Conservation (phyloP, 352 stramenopile genomes). For the Albugo candida region DNA sequence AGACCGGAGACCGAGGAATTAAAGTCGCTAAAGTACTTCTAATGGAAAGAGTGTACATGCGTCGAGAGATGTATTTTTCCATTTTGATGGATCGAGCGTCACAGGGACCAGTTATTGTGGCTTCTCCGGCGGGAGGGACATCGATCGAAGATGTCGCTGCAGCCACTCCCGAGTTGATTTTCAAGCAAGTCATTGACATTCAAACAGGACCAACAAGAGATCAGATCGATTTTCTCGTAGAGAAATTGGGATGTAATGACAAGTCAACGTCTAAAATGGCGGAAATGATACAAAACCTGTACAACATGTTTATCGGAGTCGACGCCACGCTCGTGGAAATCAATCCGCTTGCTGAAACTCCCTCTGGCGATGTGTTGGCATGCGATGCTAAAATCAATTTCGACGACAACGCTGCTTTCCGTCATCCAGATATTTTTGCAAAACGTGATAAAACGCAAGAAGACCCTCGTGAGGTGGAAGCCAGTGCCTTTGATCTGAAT, state of each 20-base stretch:
- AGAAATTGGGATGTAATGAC: slow-evolving; percentile 45
- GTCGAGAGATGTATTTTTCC: slow-evolving; percentile 95
- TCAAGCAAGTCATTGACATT: slow-evolving; percentile 91
- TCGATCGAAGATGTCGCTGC: slow-evolving; percentile 95
- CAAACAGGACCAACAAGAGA: slow-evolving; percentile 74
- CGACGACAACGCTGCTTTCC: slow-evolving; percentile 96
- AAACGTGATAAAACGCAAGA: slow-evolving; percentile 84
- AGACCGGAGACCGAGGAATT: slow-evolving; percentile 78
- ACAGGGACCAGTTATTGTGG: slow-evolving; percentile 91
- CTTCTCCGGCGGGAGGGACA: slow-evolving; percentile 84
- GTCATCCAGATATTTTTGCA: slow-evolving; percentile 88
- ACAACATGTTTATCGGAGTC: slow-evolving; percentile 90
- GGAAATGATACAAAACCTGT: slow-evolving; percentile 77
- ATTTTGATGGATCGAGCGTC: slow-evolving; percentile 95
- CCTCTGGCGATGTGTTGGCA: slow-evolving; percentile 87
- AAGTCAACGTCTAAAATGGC: slow-evolving; percentile 35
- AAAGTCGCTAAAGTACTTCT: slow-evolving; percentile 82
- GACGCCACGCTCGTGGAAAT: slow-evolving; percentile 97
- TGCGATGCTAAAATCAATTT: slow-evolving; percentile 99
- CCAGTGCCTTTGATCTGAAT: slow-evolving; percentile 92
- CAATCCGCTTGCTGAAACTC: slow-evolving; percentile 95
- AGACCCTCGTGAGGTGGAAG: slow-evolving; percentile 89
- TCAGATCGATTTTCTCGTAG: slow-evolving; percentile 53
- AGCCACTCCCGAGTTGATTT: slow-evolving; percentile 84
- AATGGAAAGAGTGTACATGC: slow-evolving; percentile 86